These are phyloP conservation scores for Candida boleticola DNA, from an alignment of 805 yeast genomes.

Conservation along the genomic window DNA sequence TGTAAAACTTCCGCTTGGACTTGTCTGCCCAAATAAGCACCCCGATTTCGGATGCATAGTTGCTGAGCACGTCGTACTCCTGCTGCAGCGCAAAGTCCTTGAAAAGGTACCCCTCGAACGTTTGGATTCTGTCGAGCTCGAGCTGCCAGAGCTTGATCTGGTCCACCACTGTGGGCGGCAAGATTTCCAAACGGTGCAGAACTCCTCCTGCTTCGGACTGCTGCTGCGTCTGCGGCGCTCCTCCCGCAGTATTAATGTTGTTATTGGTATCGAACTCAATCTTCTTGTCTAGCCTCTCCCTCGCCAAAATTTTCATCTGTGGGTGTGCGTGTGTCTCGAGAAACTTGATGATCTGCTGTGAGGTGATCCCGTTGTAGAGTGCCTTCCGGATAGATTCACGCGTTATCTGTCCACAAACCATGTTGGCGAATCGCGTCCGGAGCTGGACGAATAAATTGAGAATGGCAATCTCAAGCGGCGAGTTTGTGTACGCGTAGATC, in stretches of 20 bases:
- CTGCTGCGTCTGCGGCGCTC: slow-evolving; percentile 32
- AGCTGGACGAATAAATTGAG: slow-evolving; percentile 84
- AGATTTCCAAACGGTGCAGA: slow-evolving; percentile 55
- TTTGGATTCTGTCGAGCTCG: slow-evolving; percentile 87
- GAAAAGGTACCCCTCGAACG: slow-evolving; percentile 83
- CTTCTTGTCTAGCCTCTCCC: slow-evolving; percentile 64
- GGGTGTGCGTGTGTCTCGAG: slow-evolving; percentile 91
- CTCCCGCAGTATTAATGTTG: slow-evolving; percentile 45
- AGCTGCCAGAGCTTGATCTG: slow-evolving; percentile 95
- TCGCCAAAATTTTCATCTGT: slow-evolving; percentile 77
- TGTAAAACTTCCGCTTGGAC: slow-evolving; percentile 70
- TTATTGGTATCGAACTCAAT: slow-evolving; percentile 58
- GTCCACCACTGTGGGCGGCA: slow-evolving; percentile 96
- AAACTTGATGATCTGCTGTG: slow-evolving; percentile 90
- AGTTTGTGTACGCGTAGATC: slow-evolving; percentile 86
- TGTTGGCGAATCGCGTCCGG: slow-evolving; percentile 79
- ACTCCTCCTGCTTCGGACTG: slow-evolving; percentile 24
- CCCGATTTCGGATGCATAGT: slow-evolving; percentile 88
- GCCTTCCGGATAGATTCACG: slow-evolving; percentile 90
- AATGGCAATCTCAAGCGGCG: slow-evolving; percentile 93
- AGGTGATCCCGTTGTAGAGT: slow-evolving; percentile 82
- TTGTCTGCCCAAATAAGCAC: slow-evolving; percentile 87
- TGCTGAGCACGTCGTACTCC: slow-evolving; percentile 70
- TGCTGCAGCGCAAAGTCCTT: slow-evolving; percentile 76
- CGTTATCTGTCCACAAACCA: slow-evolving; percentile 91